A percentile compares a stretch with the other conserved stretches of the same genome.
Evolutionary conservation across 441 rosid genomes (phyloP).

Genomic region (Adansonia gregorii): DNA sequence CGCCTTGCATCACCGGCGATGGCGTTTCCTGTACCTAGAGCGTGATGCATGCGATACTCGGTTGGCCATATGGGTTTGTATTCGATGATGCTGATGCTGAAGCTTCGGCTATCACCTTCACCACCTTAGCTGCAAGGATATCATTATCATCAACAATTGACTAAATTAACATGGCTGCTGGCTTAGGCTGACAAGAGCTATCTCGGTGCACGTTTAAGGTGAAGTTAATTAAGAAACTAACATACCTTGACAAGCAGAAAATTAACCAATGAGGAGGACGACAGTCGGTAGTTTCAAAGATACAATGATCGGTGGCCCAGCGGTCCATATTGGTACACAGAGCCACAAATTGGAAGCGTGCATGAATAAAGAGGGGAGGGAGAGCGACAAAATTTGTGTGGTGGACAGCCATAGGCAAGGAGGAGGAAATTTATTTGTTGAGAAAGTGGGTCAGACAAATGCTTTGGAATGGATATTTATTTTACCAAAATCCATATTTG

Average conservation of each 20-base stretch:
- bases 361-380: neutral
- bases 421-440: slow-evolving; percentile 1
- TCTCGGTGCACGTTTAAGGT: neutral
- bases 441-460: slow-evolving; percentile 18
- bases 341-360: neutral
- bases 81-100: neutral
- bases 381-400: slow-evolving; percentile 20
- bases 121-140: slow-evolving; percentile 22
- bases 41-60: slow-evolving; percentile 27
- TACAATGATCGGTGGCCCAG: slow-evolving; percentile 11
- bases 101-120: neutral
- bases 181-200: neutral
- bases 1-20: slow-evolving; percentile 14
- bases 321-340: neutral
- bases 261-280: slow-evolving; percentile 6
- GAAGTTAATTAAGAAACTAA: slow-evolving; percentile 5
- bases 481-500: too few relatives aligned
- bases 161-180: neutral
- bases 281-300: neutral
- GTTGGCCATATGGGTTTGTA: slow-evolving; percentile 25
- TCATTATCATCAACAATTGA: neutral
- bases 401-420: slow-evolving; percentile 15
- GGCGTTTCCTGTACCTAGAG: neutral
- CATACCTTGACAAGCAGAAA: slow-evolving; percentile 28
- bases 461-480: too few relatives aligned